Conservation (phyloP, 1,139 yeast genomes). For the Torulaspora globosa region DNA sequence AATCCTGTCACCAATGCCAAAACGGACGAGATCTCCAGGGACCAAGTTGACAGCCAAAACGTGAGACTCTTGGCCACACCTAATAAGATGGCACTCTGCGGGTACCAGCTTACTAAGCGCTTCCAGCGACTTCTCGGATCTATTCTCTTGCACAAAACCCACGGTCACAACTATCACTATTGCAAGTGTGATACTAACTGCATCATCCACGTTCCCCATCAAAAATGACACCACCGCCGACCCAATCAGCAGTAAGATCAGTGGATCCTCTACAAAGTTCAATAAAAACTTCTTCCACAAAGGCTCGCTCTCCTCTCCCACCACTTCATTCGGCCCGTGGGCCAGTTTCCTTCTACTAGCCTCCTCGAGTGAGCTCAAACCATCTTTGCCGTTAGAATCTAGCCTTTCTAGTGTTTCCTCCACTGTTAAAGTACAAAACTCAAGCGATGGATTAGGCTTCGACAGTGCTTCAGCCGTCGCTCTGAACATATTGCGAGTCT, state of each 20-base stretch:
- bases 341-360: constrained; percentile 62
- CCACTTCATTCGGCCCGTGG: constrained; percentile 49
- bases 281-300: constrained; percentile 62
- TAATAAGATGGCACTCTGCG: constrained; percentile 81
- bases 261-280: constrained; percentile 82
- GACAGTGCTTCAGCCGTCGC: constrained; percentile 26
- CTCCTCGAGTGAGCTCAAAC: constrained; percentile 65
- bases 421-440: constrained; percentile 52
- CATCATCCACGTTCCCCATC: constrained; percentile 92
- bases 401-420: constrained; percentile 60
- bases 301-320: constrained; percentile 36
- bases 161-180: constrained; percentile 86
- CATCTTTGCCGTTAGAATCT: constrained; percentile 56
- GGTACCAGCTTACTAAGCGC: constrained; percentile 89
- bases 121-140: constrained; percentile 86
- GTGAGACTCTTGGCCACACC: constrained; percentile 70
- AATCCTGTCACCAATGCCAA: constrained; percentile 83
- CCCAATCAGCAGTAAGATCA: constrained; percentile 77
- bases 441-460: constrained; percentile 35
- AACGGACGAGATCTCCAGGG: constrained; percentile 89
- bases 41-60: constrained; percentile 80
- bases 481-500: constrained; percentile 8
- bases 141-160: constrained; percentile 91
- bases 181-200: constrained; percentile 80
- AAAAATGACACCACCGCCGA: constrained; percentile 78